Base-by-base conservation (phyloP, 257 asterid species). In the Gentiana straminea region DNA sequence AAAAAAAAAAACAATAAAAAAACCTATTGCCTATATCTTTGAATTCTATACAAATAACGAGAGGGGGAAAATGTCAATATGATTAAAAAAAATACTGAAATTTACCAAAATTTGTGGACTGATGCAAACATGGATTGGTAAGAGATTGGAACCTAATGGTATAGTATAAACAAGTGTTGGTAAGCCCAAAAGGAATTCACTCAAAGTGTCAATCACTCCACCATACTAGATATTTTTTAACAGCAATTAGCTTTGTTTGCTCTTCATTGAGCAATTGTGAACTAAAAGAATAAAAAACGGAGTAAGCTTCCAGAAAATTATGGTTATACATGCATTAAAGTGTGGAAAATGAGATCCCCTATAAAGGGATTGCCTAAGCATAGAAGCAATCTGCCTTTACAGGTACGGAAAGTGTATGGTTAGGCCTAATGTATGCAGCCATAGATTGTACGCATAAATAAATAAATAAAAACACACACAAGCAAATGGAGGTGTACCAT, bases 401-500 rank as follows among this genome's bases (percentile, higher is more conserved):
- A 24, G 7, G 41, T n/a, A 38, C 35, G 9, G 11, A 54, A 11
- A 9, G 43, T 9, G 13, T 34, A 34, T 53, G 33, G 8, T 33
- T 0, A 36, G 37, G 37, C 35, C 7, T 50, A 60, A 2, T 3
- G 10, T 1, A 13, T 4, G 3, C 48, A 10, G 15, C 12, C 1
- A 13, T 34, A 54, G 12, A 48, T 11, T 33, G 6, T 41, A 55
- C 13, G 13, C 15, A 12, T 15, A 32, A 52, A 52, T n/a, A 39
- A 8, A 11, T 13, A 15, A 58, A 45, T 1, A 32, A 46, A 39
- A 11, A 5, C 4, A 33, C 24, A 4, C 10, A 45, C 24, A 57
- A 6, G 33, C 12, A 62, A 33, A 37, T 15, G 13, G 9, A n/a
- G 13, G 39, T 39, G 9, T 69, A 74, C 80, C 80, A 60, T 67